Percentiles rank a stretch among this genome's conserved stretches.
Conservation (phyloP, 441 rosid species). For the Iberis amara region DNA sequence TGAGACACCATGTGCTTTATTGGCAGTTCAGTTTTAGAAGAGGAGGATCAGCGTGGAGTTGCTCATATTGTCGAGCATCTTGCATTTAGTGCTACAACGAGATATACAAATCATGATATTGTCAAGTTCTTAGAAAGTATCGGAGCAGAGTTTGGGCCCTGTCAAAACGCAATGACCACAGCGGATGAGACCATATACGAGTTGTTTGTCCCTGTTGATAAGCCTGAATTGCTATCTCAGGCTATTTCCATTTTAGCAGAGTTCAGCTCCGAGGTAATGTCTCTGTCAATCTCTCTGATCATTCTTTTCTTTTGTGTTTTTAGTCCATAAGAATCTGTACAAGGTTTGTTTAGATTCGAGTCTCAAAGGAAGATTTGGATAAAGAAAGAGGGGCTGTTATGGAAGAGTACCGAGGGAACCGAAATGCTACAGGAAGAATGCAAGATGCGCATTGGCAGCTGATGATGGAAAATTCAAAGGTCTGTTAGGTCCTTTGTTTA, state of each 20-base stretch:
- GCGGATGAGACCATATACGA: slow-evolving; percentile 87
- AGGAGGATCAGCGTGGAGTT: slow-evolving; percentile 91
- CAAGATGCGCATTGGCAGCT: slow-evolving; percentile 82
- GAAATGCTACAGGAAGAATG: slow-evolving; percentile 90
- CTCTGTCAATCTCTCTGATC: slow-evolving; percentile 5
- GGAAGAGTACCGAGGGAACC: slow-evolving; percentile 83
- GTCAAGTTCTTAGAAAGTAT: slow-evolving; percentile 91
- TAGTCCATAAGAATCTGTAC: slow-evolving; percentile 10
- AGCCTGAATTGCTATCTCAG: slow-evolving; percentile 74
- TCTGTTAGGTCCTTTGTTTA: slow-evolving; percentile 19
- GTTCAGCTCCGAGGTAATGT: slow-evolving; percentile 76
- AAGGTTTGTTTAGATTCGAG: slow-evolving; percentile 54
- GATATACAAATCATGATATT: slow-evolving; percentile 81
- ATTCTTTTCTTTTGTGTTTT: too few relatives aligned
- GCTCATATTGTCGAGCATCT: slow-evolving; percentile 96
- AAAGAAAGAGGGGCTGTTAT: slow-evolving; percentile 93
- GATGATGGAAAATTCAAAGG: slow-evolving; percentile 93
- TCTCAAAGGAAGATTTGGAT: slow-evolving; percentile 74
- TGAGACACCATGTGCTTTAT: slow-evolving; percentile 28
- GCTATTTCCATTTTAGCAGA: slow-evolving; percentile 84
- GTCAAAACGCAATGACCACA: slow-evolving; percentile 90
- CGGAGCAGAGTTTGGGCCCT: slow-evolving; percentile 97
- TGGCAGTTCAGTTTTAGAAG: slow-evolving; percentile 98
- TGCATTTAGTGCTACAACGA: slow-evolving; percentile 85
- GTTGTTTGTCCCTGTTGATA: slow-evolving; percentile 86